These are phyloP conservation scores for Bacidia gigantensis DNA, from an alignment of 495 filamentous ascomycete species.

Conservation along the genomic window DNA sequence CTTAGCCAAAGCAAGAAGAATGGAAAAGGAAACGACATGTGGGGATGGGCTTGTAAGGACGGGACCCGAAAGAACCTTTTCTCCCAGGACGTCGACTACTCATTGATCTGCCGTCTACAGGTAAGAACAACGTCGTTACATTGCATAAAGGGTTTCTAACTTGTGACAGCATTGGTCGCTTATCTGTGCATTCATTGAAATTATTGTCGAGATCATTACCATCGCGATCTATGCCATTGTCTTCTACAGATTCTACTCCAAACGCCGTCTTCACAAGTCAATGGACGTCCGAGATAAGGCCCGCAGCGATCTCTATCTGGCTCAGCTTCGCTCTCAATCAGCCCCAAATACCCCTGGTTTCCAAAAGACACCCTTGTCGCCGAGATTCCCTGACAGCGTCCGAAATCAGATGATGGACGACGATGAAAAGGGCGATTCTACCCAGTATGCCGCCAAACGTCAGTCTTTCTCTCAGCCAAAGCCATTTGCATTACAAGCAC, in stretches of 20 bases:
- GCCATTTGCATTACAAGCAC: conserved; percentile 72
- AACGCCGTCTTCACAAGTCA: conserved; percentile 82
- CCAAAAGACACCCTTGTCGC: conserved; percentile 36
- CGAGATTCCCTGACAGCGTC: conserved; percentile 25
- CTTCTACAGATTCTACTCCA: conserved; percentile 93
- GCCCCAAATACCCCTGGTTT: conserved; percentile 91
- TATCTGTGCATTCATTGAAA: conserved; percentile 93
- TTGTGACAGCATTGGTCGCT: conserved; percentile 71
- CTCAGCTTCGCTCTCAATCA: conserved; percentile 81
- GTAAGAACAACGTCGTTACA: conserved; percentile 32
- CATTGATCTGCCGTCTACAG: conserved; percentile 87
- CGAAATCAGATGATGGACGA: conserved; percentile 34
- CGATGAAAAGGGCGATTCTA: conserved; percentile 45
- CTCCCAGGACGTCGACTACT: conserved; percentile 66
- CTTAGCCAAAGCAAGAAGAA: conserved; percentile 62
- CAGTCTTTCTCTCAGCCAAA: conserved; percentile 32
- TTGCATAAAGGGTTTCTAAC: conserved; percentile 16
- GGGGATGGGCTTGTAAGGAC: conserved; percentile 91
- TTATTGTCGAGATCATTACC: conserved; percentile 81
- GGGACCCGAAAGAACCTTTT: conserved; percentile 69
- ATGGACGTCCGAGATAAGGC: conserved; percentile 94
- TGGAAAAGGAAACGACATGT: conserved; percentile 70
- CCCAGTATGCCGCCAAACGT: conserved; percentile 34
- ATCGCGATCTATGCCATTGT: conserved; percentile 86
- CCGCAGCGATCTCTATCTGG: conserved; percentile 86